Conservation (phyloP, 208 protist genomes). For the Leishmania tarentolae region DNA sequence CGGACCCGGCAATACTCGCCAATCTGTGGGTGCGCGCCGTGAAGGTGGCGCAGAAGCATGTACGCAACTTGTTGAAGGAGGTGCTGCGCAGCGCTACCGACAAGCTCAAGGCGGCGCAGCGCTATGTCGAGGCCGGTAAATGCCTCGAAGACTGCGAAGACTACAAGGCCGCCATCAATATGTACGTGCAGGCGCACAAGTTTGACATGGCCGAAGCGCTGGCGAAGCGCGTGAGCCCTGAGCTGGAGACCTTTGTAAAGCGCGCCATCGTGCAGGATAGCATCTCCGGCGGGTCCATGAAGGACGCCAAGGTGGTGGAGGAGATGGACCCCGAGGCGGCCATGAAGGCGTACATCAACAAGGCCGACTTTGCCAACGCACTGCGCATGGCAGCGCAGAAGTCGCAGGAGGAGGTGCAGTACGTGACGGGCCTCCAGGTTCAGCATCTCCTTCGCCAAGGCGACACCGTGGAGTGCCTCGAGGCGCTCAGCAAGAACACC, state of each 20-base stretch:
- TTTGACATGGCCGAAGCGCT: slow-evolving; percentile 92
- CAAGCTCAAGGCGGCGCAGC: slow-evolving; percentile 82
- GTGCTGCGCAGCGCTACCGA: slow-evolving; percentile 68
- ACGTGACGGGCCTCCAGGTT: slow-evolving; percentile 76
- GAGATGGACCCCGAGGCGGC: slow-evolving; percentile 89
- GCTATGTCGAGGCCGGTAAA: slow-evolving; percentile 89
- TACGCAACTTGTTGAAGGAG: slow-evolving; percentile 80
- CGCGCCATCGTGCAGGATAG: slow-evolving; percentile 88
- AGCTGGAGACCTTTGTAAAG: slow-evolving; percentile 91
- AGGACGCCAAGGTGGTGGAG: slow-evolving; percentile 83
- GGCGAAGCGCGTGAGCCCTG: slow-evolving; percentile 82
- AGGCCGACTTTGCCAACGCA: slow-evolving; percentile 83
- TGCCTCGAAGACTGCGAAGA: slow-evolving; percentile 92
- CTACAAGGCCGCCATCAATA: slow-evolving; percentile 93
- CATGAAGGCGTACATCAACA: slow-evolving; percentile 87
- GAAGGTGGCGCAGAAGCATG: slow-evolving; percentile 94
- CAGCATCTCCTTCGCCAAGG: slow-evolving; percentile 72
- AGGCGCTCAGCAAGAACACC: slow-evolving; percentile 58
- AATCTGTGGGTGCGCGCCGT: slow-evolving; percentile 94
- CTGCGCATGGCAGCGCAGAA: slow-evolving; percentile 75
- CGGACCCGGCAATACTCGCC: slow-evolving; percentile 71
- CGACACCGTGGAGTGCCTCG: slow-evolving; percentile 57
- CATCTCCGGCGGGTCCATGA: slow-evolving; percentile 79
- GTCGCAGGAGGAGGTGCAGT: slow-evolving; percentile 67
- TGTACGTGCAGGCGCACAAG: slow-evolving; percentile 93